These are phyloP conservation scores for Sporisorium graminicola DNA, from an alignment of 1,284 basidiomycete genomes.

Conservation along the genomic window DNA sequence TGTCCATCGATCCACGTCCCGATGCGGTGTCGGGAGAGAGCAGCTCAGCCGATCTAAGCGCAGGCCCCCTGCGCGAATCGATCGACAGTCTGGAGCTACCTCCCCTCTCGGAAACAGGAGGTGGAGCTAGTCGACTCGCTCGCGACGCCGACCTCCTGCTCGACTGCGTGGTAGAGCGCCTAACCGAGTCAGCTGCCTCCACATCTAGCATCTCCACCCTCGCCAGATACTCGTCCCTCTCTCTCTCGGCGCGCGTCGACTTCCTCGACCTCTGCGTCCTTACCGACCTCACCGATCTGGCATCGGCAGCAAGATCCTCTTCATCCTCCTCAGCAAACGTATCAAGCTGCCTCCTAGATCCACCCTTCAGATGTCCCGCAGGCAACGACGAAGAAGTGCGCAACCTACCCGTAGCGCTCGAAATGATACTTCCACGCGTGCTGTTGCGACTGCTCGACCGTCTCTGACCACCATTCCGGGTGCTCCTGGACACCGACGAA, in stretches of 20 bases:
- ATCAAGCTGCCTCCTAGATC: constrained; percentile 29
- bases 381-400: constrained; percentile 32
- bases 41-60: constrained; percentile 6
- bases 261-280: constrained; percentile 22
- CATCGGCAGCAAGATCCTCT: constrained; percentile 27
- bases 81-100: constrained; percentile 9
- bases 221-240: constrained; percentile 46
- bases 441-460: constrained; percentile 25
- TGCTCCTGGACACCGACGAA: constrained; percentile 18
- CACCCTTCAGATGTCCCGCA: constrained; percentile 26
- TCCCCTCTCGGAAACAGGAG: constrained; percentile 10
- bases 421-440: constrained; percentile 29
- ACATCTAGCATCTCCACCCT: constrained; percentile 29
- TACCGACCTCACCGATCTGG: constrained; percentile 21
- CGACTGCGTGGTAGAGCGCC: constrained; percentile 8
- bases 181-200: background rate
- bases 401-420: constrained; percentile 35
- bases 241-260: constrained; percentile 41
- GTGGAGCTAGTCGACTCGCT: constrained; percentile 22
- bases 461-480: constrained; percentile 6
- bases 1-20: constrained; percentile 30
- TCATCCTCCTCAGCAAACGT: constrained; percentile 47
- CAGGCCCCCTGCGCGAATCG: constrained; percentile 16
- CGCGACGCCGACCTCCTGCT: constrained; percentile 14
- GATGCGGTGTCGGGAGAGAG: constrained; percentile 21